Evolutionary conservation across 768 basidiomycete species (phyloP).

Genomic region (Termitomyces sp.): DNA sequence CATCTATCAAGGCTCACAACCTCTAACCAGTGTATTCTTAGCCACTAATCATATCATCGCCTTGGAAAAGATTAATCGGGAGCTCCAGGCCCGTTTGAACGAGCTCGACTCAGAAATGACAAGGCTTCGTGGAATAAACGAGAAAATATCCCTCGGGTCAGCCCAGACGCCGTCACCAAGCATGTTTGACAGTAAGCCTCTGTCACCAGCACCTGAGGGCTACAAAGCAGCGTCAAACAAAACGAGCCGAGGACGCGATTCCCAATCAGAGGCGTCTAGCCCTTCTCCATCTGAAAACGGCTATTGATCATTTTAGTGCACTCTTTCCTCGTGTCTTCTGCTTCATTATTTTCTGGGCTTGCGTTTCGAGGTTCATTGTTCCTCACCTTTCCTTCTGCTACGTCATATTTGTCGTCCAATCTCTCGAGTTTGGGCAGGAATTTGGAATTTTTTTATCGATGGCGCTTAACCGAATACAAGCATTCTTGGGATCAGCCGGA

Average conservation of each 20-base stretch:
- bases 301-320: slow-evolving; percentile 26
- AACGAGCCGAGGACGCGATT: slow-evolving; percentile 54
- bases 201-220: slow-evolving; percentile 63
- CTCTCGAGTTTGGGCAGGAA: slow-evolving; percentile 22
- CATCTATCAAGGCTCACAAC: slow-evolving; percentile 9
- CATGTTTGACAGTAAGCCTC: slow-evolving; percentile 43
- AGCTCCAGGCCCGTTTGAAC: slow-evolving; percentile 63
- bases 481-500: slow-evolving; percentile 14
- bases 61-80: slow-evolving; percentile 68
- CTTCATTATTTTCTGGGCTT: slow-evolving; percentile 26
- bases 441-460: slow-evolving; percentile 22
- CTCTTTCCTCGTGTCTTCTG: slow-evolving; percentile 6
- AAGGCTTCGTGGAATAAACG: slow-evolving; percentile 70
- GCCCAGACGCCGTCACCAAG: slow-evolving; percentile 53
- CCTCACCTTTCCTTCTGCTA: slow-evolving; percentile 22
- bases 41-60: slow-evolving; percentile 76
- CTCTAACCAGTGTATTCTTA: slow-evolving; percentile 21
- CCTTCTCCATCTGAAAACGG: slow-evolving; percentile 46
- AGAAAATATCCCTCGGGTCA: slow-evolving; percentile 72
- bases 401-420: slow-evolving; percentile 16
- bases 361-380: slow-evolving; percentile 18
- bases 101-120: slow-evolving; percentile 64
- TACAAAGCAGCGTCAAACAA: slow-evolving; percentile 38
- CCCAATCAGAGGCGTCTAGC: slow-evolving; percentile 60
- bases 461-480: slow-evolving; percentile 12